Evolutionary conservation across 2,329 filamentous ascomycete genomes (phyloP), one percentile per base, ranked within the genome.

Genomic region (Erysiphe neolycopersici): DNA sequence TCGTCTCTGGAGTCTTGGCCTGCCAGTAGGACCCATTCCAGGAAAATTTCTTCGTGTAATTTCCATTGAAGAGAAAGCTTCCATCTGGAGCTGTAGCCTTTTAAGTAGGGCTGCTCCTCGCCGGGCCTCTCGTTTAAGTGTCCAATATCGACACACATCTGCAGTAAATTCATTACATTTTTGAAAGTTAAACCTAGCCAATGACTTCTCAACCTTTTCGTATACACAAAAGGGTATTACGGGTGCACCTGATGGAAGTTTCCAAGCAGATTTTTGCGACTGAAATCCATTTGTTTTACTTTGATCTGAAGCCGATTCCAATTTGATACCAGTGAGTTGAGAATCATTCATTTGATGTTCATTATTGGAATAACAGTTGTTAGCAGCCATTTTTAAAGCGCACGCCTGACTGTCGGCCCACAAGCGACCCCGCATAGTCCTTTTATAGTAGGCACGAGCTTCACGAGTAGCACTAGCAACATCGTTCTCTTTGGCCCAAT

Each of bases 111-210:
- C 83, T 29, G 89, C 89, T 40, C 89, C 89, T 46, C 89, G 71
- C 31, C 89, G 75, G 48, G 87, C 81, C 59, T 98, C 89, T 45
- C 89, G 74, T 62, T 98, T 98, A 49, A 98, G 61, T 0, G 89
- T 95, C 89, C 89, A 98, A 61, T 95, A 98, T 52, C 83, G 84
- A 62, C 87, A 95, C 1, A 81, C 81, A 59, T 94, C 87, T 45
- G 83, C 78, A 2, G 91, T 76, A 58, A 83, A 98, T 47, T 94
- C 85, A 56, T 91, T 93, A 43, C 84, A 74, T 56, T 89, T 91
- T 29, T 79, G 73, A 32, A 81, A 67, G n/a, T 73, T 72, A 57
- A 95, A 95, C 41, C 82, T 75, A 48, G 77, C 72, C 31, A 98
- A 67, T 0, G 85, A 81, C 38, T 73, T 72, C 52, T 93, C 81